Evolutionary conservation across 139 green algal species (phyloP), one percentile per base, ranked within the genome.

Genomic region (Pseudopediastrum boryanum): DNA sequence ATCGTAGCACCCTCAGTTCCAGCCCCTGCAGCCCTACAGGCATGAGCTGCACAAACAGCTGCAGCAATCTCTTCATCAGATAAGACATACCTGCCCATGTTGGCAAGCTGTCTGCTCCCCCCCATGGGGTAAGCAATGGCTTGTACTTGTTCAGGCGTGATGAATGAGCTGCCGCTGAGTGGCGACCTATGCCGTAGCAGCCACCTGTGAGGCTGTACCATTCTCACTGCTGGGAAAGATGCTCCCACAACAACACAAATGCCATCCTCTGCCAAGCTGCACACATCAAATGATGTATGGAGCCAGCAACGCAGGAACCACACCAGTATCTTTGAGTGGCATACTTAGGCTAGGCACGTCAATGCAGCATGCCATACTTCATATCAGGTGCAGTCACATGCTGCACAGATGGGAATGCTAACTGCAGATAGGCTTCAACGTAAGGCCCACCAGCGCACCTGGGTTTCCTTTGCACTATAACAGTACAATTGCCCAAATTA

Each of bases 151-250:
- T 43, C 31, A 75, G 66, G 27, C 0, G 69, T 71, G 19, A 42
- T 59, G 27, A 73, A 69, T 6, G 46, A 29, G 3, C 70, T 68
- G 43, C 63, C 81, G 27, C n/a, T 29, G 10, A 65, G 44, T 65
- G 78, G 76, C 50, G 41, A 78, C 38, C 39, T 35, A 12, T 21
- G 75, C 75, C 19, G 75, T 63, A 16, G 19, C 27, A 21, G 75
- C 75, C n/a, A 75, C 16, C 12, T 50, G 21, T 4, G 46, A 46
- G 1, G 48, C 38, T 10, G 54, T 3, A 9, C 35, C 36, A 4
- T 44, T 39, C n/a, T 62, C 29, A 91, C 59, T 2, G 70, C 51
- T n/a, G 85, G 85, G 71, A 85, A 88, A 12, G 88, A 66, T 1
- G 81, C 82, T 21, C 65, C 56, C 23, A 85, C 51, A 23, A 90